Evolutionary conservation across 2,329 filamentous ascomycete genomes (phyloP).

Genomic region (Fusarium verrucosum): DNA sequence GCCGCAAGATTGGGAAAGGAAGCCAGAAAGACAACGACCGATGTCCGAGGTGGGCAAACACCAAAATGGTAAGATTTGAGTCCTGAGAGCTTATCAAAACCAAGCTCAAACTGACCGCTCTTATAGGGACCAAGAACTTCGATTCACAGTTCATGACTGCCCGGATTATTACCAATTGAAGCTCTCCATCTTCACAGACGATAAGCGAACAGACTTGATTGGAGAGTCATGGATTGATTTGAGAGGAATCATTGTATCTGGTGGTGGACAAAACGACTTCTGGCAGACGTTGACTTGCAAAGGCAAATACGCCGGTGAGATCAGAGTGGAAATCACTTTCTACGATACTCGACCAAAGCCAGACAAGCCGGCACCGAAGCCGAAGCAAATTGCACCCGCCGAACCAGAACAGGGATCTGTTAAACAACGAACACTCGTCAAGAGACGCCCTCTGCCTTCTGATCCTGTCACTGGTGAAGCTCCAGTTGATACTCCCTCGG

Average conservation of each 20-base stretch:
- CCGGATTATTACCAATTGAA: constrained; percentile 97
- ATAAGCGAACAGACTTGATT: constrained; percentile 96
- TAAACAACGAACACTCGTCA: constrained; percentile 70
- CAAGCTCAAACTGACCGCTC: constrained; percentile 28
- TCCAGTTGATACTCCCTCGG: constrained; percentile 42
- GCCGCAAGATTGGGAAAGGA: constrained; percentile 94
- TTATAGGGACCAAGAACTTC: constrained; percentile 92
- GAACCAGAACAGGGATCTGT: constrained; percentile 52
- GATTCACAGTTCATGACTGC: constrained; percentile 95
- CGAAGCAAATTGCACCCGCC: constrained; percentile 54
- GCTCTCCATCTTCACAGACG: constrained; percentile 95
- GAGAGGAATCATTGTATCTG: constrained; percentile 79
- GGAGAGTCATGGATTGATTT: constrained; percentile 93
- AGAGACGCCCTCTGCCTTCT: constrained; percentile 83
- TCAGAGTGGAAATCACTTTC: constrained; percentile 94
- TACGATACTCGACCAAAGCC: constrained; percentile 89
- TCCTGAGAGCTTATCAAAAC: neutral
- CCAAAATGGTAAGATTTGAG: constrained; percentile 78
- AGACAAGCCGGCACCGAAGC: constrained; percentile 70
- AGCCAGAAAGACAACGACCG: constrained; percentile 95
- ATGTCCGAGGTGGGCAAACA: constrained; percentile 93
- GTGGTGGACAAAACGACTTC: constrained; percentile 91
- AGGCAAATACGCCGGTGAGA: constrained; percentile 95
- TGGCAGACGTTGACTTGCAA: constrained; percentile 91
- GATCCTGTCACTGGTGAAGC: constrained; percentile 73